phyloP scores from a whole-genome alignment of 2,329 filamentous ascomycete species.

The Alternaria arbusti region DNA sequence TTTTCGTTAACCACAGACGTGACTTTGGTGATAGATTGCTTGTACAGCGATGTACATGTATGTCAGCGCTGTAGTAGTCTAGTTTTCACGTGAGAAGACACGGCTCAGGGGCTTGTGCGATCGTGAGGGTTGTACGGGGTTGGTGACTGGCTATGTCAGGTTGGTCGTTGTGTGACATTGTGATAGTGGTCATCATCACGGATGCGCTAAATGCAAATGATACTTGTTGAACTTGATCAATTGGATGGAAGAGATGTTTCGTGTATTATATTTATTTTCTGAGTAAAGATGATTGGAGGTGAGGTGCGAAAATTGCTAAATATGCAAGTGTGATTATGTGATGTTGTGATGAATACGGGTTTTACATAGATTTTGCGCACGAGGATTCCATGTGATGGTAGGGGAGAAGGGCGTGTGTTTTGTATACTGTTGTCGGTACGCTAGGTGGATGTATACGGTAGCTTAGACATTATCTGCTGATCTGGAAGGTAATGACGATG shows the following conservation, averaged over 20 bases:
- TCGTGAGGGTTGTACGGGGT: neutral
- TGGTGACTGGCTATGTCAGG: too few species aligned
- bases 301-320: too few species aligned
- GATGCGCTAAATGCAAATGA: neutral
- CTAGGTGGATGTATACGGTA: neutral
- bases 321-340: neutral
- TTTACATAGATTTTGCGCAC: neutral
- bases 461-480: neutral
- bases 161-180: neutral
- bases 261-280: accelerated
- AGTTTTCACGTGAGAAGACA: neutral
- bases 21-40: too few species aligned
- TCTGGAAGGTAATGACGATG: neutral
- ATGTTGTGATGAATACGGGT: neutral
- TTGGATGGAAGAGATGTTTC: neutral
- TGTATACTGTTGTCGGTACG: neutral
- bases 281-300: neutral
- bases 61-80: neutral
- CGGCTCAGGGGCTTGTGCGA: neutral
- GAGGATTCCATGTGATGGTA: neutral
- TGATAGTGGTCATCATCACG: neutral
- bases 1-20: too few species aligned
- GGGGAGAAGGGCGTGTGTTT: neutral
- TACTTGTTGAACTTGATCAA: neutral
- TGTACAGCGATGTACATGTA: too few species aligned